Base-by-base conservation (phyloP, 768 basidiomycete species). In the Boletus sp. region DNA sequence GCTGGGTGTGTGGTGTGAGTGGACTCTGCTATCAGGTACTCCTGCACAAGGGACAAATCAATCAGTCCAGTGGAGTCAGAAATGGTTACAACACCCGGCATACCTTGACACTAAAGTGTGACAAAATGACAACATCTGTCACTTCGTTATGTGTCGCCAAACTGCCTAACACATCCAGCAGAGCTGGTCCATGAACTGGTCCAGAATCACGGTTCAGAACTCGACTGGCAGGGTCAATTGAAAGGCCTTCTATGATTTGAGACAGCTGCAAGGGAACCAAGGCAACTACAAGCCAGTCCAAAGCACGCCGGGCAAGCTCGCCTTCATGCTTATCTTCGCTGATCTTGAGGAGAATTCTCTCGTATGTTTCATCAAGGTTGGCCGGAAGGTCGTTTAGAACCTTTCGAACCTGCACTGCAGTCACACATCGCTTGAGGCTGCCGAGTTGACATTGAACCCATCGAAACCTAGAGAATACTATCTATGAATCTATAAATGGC, bases 301-400 rank as follows among this genome's bases (percentile, higher is more conserved):
- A 24, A 24, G 24, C 24, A 24, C 24, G 24, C 24, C 24, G 24
- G 24, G 24, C 24, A 24, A 24, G 24, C 2, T 2, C 3, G 24
- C 24, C 24, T 24, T 24, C 24, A 24, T 24, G 24, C 24, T 24
- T 3, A 24, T 24, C 24, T 24, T 24, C 24, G 24, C 24, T 24
- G 24, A 3, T 24, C 24, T 24, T 24, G 24, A 24, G 24, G 3
- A 24, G 24, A 24, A 24, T 24, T 24, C 24, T 24, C 24, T 42
- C 18, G n/a, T 63, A 63, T 4, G 56, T 62, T 3, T n/a, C 48
- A 5, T 62, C 5, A 1, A 63, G 61, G n/a, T 28, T 18, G 0
- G 4, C 18, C 2, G 61, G 60, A n/a, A 63, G 60, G 32, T 48
- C 12, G 2, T 33, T 12, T 5, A 62, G 46, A 4, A 24, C 50